Evolutionary conservation across 1,139 yeast genomes (phyloP).

Genomic region (Yarrowia galli): DNA sequence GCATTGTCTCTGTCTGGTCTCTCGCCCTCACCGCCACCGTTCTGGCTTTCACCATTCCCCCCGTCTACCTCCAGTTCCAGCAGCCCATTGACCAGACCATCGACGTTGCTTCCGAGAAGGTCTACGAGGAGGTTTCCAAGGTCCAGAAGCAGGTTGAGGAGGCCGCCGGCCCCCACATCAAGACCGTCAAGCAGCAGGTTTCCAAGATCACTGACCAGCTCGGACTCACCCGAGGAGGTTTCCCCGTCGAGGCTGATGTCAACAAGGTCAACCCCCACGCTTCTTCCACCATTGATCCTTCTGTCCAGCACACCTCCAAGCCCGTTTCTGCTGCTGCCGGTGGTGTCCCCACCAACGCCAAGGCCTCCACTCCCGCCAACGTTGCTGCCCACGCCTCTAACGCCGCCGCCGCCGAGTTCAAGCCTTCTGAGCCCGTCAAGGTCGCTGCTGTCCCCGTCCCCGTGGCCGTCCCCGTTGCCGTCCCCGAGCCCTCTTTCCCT

Average conservation of each 20-base stretch:
- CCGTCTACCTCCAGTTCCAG: slow-evolving; percentile 75
- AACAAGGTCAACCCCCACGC: slow-evolving; percentile 41
- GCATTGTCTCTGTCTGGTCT: slow-evolving; percentile 76
- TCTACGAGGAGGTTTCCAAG: slow-evolving; percentile 61
- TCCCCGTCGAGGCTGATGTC: slow-evolving; percentile 44
- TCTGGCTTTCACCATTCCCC: slow-evolving; percentile 76
- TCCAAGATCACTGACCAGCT: slow-evolving; percentile 63
- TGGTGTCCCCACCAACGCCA: slow-evolving; percentile 39
- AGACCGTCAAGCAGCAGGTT: slow-evolving; percentile 51
- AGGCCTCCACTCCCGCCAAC: slow-evolving; percentile 13
- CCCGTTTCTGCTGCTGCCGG: slow-evolving; percentile 42
- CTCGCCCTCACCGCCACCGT: slow-evolving; percentile 65
- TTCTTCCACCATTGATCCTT: slow-evolving; percentile 40
- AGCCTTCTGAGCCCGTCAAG: slow-evolving; percentile 42
- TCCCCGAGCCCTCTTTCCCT: slow-evolving; percentile 41
- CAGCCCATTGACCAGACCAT: slow-evolving; percentile 80
- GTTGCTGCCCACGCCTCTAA: slow-evolving; percentile 38
- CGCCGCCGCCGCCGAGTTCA: slow-evolving; percentile 43
- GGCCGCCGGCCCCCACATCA: slow-evolving; percentile 55
- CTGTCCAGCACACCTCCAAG: slow-evolving; percentile 37
- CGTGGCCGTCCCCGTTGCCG: slow-evolving; percentile 41
- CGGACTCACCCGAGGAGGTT: slow-evolving; percentile 51
- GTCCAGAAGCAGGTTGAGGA: slow-evolving; percentile 62
- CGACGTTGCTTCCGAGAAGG: slow-evolving; percentile 62
- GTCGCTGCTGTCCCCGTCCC: slow-evolving; percentile 43